A percentile compares a stretch with the other conserved stretches of the same genome.
phyloP scores from a whole-genome alignment of 1,139 yeast species.

The Chernovozyma sophiae-reginae region DNA sequence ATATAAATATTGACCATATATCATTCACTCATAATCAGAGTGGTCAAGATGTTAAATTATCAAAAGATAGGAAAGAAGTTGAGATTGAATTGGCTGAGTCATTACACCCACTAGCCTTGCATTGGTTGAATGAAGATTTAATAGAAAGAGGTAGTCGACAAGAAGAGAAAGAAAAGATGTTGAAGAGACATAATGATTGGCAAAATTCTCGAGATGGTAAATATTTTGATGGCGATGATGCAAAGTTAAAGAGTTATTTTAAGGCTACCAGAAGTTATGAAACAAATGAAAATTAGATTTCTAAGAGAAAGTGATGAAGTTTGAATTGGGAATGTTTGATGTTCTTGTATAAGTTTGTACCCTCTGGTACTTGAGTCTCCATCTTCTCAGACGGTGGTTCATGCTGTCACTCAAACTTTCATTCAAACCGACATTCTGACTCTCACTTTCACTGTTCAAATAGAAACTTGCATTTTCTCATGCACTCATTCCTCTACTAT shows the following conservation, averaged over 20 bases:
- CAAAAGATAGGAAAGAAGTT: conserved; percentile 16
- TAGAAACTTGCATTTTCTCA: not conserved
- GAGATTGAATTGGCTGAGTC: conserved; percentile 46
- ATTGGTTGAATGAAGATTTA: conserved; percentile 59
- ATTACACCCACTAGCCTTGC: conserved; percentile 66
- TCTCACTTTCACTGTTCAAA: not conserved
- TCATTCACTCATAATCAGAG: conserved; percentile 12
- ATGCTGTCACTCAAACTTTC: no score
- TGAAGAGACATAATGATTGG: conserved; percentile 46
- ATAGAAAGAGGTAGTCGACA: conserved; percentile 50
- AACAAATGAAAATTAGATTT: not conserved
- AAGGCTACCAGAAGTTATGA: conserved; percentile 35
- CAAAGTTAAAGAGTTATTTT: conserved; percentile 46
- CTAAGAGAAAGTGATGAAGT: not conserved
- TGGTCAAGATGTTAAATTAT: conserved; percentile 11
- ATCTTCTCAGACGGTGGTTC: no score
- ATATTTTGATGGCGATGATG: conserved; percentile 44
- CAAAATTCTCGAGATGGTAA: conserved; percentile 35
- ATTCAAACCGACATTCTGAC: no score
- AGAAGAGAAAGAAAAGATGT: conserved; percentile 43
- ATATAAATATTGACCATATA: conserved; percentile 17
- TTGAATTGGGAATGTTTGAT: not conserved
- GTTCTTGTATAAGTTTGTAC: not conserved
- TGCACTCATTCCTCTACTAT: not conserved
- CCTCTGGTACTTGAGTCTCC: no score